Evolutionary conservation across 805 yeast species (phyloP), one percentile per base, ranked within the genome.

Genomic region (Citeromyces matritensis): DNA sequence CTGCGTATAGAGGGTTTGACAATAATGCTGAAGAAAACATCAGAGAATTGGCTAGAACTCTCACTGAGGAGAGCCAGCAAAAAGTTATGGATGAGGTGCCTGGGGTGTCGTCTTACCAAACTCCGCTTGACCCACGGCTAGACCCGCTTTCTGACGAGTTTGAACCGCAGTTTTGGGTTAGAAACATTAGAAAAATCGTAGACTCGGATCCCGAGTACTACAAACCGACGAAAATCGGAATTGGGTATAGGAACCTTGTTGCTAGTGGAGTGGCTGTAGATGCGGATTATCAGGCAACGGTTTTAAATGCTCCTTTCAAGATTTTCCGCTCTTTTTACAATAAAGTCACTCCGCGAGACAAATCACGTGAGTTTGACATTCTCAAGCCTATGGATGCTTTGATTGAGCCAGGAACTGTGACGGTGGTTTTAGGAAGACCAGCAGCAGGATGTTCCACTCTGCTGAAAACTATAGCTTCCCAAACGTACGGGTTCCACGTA

Each of bases 401-500:
- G 4, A 57, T 73, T 33, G 55, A 55, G 32, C 73, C 81, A 3
- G 83, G 84, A 31, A 75, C 73, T 37, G 54, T 77, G 29, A 65
- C 78, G 5, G 78, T 77, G 31, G 84, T 79, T 8, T 56, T 79
- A 29, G 88, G 91, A 35, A 66, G 86, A 51, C 88, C 88, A 1
- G 88, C 88, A 44, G 70, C 83, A n/a, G 84, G 85, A 39, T 76
- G 84, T 48, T 65, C 82, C 3, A 74, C 84, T 0, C 53, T 75
- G 31, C 55, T 76, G 42, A 74, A 74, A 42, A 65, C 79, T 4
- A 57, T 74, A 26, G 57, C 76, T 24, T 48, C 73, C 24, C 67
- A 71, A 33, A 69, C 79, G 6, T 66, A 69, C 43, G 82, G 82
- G 37, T 71, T 69, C 47, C 47, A 63, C 23, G 42, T 74, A 21